Base-by-base conservation (phyloP, 345 rosid species). In the Salix viminalis region DNA sequence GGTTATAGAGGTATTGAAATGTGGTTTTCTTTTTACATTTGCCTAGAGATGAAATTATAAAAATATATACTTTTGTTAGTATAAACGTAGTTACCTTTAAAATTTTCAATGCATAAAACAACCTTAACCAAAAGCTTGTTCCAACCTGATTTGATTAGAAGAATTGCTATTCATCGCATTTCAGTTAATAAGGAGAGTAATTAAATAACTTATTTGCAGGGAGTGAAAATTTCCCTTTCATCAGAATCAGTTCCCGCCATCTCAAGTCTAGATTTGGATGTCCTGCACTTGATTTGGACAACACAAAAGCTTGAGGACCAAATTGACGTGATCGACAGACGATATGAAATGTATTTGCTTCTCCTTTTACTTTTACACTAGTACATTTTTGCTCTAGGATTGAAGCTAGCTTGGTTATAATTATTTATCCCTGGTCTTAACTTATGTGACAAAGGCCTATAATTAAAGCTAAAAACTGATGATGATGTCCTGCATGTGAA, bases 221-320 rank as follows among this genome's bases (percentile, higher is more conserved):
- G 97, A 69, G 81, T 95, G 78, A 91, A 95, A 82, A 89, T 94
- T 71, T 92, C 93, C 64, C 83, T 94, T 52, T 84, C 93, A 34
- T 65, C 87, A 36, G 86, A 86, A 64, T 78, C 87, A 21, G 88
- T 88, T 77, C 83, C 93, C 26, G 46, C 77, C 44, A 42, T 88
- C 78, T 87, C 97, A 52, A 87, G 83, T 60, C 84, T 92, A 79
- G 99, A 93, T 78, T 84, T 75, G 72, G 94, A 95, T 60, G 73
- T 89, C 76, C 86, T 95, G 84, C 94, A 89, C 85, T 84, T 92
- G 88, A 79, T 88, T 73, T 89, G 90, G 87, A 91, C 96, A 16
- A 84, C 85, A 68, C 96, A 95, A 84, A 93, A 84, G 91, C 97
- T 92, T 84, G 94, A 90, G 77, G 87, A 90, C 56, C 97, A 90